phyloP scores from a whole-genome alignment of 23 red algal species.

The Gracilaria gracilis region DNA sequence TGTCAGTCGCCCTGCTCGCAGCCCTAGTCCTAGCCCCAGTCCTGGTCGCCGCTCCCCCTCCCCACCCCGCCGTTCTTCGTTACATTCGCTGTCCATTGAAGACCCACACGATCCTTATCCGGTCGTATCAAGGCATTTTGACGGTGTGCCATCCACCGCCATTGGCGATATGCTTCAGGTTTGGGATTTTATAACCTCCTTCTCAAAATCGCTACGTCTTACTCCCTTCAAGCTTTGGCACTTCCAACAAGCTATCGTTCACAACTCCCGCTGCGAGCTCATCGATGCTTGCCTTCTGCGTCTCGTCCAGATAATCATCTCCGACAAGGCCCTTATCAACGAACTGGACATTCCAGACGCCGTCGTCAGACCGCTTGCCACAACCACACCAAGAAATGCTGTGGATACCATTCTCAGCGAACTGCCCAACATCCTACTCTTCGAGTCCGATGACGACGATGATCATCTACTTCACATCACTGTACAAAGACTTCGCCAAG shows the following conservation, averaged over 20 bases:
- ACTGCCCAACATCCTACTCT: conserved; percentile 63
- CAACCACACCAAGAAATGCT: background rate
- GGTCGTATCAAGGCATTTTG: conserved; percentile 43
- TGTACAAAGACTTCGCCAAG: conserved; percentile 54
- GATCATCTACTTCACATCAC: conserved; percentile 23
- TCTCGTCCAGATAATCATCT: conserved; percentile 49
- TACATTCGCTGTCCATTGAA: background rate
- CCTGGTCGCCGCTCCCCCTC: background rate
- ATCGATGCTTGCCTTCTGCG: conserved; percentile 54
- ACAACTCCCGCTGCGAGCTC: conserved; percentile 29
- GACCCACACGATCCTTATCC: conserved; percentile 27
- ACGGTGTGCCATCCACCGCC: conserved; percentile 40
- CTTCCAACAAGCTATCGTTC: conserved; percentile 49
- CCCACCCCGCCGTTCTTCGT: background rate
- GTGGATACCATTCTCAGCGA: conserved; percentile 42
- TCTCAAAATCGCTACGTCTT: conserved; percentile 48
- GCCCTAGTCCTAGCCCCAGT: background rate
- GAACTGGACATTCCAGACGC: conserved; percentile 61
- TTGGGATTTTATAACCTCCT: conserved; percentile 71
- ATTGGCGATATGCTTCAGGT: conserved; percentile 66
- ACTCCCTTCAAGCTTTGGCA: conserved; percentile 65
- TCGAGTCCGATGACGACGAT: conserved; percentile 60
- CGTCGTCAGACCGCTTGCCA: background rate
- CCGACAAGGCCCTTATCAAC: conserved; percentile 48
- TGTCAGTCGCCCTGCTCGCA: background rate